Evolutionary conservation across 192 early-diverging fungal genomes (phyloP).

Genomic region (Backusella morwellensis): DNA sequence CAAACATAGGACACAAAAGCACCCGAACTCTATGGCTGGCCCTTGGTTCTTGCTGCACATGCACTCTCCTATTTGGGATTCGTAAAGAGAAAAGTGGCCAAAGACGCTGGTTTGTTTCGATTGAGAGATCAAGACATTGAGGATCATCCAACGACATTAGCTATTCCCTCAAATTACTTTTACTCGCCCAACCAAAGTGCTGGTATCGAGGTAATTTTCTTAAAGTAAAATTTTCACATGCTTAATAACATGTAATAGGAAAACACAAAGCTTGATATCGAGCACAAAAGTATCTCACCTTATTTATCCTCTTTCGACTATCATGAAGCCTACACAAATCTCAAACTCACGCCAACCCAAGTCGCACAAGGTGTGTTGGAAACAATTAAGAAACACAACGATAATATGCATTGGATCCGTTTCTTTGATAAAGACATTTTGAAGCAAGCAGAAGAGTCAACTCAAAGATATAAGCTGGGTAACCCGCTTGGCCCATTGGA

Average conservation of each 20-base stretch:
- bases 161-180: slow-evolving; percentile 31
- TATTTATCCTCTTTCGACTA: slow-evolving; percentile 44
- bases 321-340: slow-evolving; percentile 38
- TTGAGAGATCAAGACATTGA: slow-evolving; percentile 27
- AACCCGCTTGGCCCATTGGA: slow-evolving; percentile 60
- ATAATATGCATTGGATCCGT: slow-evolving; percentile 19
- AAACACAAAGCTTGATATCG: neutral
- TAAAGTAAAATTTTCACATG: neutral
- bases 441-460: slow-evolving; percentile 53
- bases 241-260: neutral
- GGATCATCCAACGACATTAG: slow-evolving; percentile 34
- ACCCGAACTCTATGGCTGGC: slow-evolving; percentile 37
- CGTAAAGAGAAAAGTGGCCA: slow-evolving; percentile 25
- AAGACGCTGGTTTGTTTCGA: slow-evolving; percentile 26
- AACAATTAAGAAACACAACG: slow-evolving; percentile 15
- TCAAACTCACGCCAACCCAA: slow-evolving; percentile 36
- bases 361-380: slow-evolving; percentile 35
- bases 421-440: slow-evolving; percentile 37
- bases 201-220: neutral
- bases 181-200: slow-evolving; percentile 8
- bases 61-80: slow-evolving; percentile 33
- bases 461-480: slow-evolving; percentile 47
- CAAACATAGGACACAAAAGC: slow-evolving; percentile 8
- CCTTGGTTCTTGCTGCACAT: slow-evolving; percentile 30
- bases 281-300: slow-evolving; percentile 12